Evolutionary conservation across 2,329 filamentous ascomycete genomes (phyloP), one percentile per base, ranked within the genome.

Genomic region (Botrytis porri): DNA sequence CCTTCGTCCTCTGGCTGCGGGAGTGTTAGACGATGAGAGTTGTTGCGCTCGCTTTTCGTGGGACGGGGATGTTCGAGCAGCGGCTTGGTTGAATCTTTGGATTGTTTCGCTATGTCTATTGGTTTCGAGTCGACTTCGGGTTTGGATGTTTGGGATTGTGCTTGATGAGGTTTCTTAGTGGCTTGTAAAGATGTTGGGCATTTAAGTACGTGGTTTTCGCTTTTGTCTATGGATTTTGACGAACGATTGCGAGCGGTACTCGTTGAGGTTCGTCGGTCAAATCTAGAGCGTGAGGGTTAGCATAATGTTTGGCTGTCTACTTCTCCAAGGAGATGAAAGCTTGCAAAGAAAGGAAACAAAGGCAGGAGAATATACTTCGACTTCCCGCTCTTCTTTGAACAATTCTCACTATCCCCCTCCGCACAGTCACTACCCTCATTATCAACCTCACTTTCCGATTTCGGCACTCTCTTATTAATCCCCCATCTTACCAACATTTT

Each of bases 401-500:
- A 71, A 43, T 71, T 71, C 18, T 64, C 45, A 37, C 77, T 75
- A 41, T 74, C 76, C 1, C 73, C 67, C 45, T 79, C 79, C 4
- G 75, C 74, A 67, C 79, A 80, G 22, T 80, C 76, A 51, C 76
- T 78, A 2, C 73, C 74, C 14, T 75, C 74, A 18, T 74, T 72
- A 32, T 76, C 74, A 20, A 69, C 57, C 6, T 73, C 70, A 1
- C 59, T 63, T 14, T 70, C 66, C 1, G 65, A 75, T 29, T 60
- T 20, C 14, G 75, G 63, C n/a, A 62, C 78, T 80, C 73, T 84
- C 82, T 78, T 86, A 80, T 63, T 86, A 78, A 78, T 86, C 29
- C 85, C 88, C 92, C 92, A 93, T 72, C 91, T 88, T 35, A 93
- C 83, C 57, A 94, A 85, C 89, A 92, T 93, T 77, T 84, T 88